Evolutionary conservation across 352 stramenopile genomes (phyloP).

Genomic region (Phytophthora citrophthora): DNA sequence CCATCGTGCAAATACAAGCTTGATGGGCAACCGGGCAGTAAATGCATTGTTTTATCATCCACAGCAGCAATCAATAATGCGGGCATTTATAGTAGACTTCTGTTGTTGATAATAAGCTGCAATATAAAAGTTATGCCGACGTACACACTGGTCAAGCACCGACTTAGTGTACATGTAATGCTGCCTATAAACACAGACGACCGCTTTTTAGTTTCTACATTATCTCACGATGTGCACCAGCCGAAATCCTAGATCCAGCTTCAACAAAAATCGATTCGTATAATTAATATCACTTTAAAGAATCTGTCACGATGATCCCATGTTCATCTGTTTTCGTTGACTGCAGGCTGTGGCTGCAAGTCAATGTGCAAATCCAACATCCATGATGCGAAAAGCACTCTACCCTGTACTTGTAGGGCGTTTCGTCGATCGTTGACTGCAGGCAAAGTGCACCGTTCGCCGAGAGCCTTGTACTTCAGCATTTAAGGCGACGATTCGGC

Average conservation of each 20-base stretch:
- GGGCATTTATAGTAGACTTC: no score
- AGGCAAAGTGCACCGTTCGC: no score
- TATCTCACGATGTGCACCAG: conserved; percentile 18
- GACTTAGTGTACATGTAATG: background rate
- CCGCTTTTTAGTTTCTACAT: background rate
- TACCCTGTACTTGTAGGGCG: background rate
- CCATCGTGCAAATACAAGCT: background rate
- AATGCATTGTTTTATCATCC: background rate
- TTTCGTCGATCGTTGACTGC: background rate
- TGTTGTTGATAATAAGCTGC: background rate
- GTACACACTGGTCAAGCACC: background rate
- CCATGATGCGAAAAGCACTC: background rate
- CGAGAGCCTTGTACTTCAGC: no score
- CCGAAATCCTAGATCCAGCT: conserved; percentile 17
- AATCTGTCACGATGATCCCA: background rate
- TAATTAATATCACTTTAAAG: conserved; percentile 5
- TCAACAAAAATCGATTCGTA: conserved; percentile 2
- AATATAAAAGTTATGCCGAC: background rate
- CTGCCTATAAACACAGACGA: background rate
- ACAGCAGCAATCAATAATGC: no score
- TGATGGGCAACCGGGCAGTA: no score
- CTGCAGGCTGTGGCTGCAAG: conserved; percentile 3
- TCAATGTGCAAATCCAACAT: background rate
- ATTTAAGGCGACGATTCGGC: no score
- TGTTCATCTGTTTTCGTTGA: conserved; percentile 8